Conservation (phyloP, 345 rosid species). For the Euphorbia tirucalli region DNA sequence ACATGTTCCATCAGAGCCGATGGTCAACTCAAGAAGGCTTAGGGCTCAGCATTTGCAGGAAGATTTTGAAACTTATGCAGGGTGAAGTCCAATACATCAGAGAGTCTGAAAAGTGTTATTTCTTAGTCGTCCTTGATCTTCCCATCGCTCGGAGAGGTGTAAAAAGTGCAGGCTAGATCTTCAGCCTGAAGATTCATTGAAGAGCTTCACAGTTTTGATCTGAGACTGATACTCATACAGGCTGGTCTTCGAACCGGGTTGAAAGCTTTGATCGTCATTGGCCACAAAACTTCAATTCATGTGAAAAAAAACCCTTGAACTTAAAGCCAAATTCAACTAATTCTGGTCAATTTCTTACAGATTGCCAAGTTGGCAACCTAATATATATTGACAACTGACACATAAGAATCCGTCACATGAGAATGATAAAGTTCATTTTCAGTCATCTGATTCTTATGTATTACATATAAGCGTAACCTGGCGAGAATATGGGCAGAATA, state of each 20-base stretch:
- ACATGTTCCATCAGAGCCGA: conserved; percentile 81
- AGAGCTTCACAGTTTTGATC: conserved; percentile 23
- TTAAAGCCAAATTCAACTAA: too few relatives aligned
- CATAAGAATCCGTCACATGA: too few relatives aligned
- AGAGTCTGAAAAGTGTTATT: conserved; percentile 73
- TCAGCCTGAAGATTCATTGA: background rate
- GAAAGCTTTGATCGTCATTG: conserved; percentile 11
- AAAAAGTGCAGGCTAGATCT: conserved; percentile 30
- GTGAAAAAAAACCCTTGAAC: too few relatives aligned
- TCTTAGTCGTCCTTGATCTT: conserved; percentile 68
- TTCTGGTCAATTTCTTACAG: too few relatives aligned
- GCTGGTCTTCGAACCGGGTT: conserved; percentile 19
- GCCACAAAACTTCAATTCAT: too few relatives aligned
- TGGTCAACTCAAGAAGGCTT: conserved; percentile 88
- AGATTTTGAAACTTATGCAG: conserved; percentile 79
- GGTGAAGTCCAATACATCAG: conserved; percentile 91
- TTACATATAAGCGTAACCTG: too few relatives aligned
- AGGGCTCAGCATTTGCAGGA: conserved; percentile 89
- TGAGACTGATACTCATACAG: background rate
- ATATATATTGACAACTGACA: too few relatives aligned
- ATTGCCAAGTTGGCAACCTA: too few relatives aligned
- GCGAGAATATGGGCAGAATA: too few relatives aligned
- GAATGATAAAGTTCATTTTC: too few relatives aligned
- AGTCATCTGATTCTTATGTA: too few relatives aligned
- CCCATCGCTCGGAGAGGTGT: conserved; percentile 44